Conservation (phyloP, 2,329 filamentous ascomycete species). For the Penicillium sp. region DNA sequence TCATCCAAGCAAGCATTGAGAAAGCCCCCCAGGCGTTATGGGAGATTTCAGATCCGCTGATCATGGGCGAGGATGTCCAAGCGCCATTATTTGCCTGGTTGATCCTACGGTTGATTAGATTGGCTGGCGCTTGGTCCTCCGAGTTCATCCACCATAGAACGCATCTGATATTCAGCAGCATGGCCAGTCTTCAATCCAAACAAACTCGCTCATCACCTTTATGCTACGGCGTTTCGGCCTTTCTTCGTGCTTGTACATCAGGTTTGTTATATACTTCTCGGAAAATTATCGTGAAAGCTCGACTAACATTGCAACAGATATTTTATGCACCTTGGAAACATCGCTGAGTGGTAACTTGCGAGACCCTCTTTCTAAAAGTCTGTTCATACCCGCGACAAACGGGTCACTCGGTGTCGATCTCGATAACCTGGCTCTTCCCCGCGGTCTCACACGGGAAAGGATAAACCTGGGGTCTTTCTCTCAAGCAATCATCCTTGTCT, state of each 20-base stretch:
- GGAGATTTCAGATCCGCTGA: slow-evolving; percentile 64
- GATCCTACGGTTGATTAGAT: slow-evolving; percentile 52
- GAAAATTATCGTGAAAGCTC: background rate
- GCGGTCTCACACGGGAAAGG: slow-evolving; percentile 26
- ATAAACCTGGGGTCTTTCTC: slow-evolving; percentile 30
- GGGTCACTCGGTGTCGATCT: slow-evolving; percentile 31
- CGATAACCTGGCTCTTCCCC: slow-evolving; percentile 33
- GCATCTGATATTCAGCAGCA: slow-evolving; percentile 36
- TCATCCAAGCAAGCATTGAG: slow-evolving; percentile 72
- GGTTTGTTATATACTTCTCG: slow-evolving; percentile 33
- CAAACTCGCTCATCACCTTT: slow-evolving; percentile 30
- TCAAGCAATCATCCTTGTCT: slow-evolving; percentile 25
- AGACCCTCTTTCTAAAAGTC: slow-evolving; percentile 5
- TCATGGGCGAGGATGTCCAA: slow-evolving; percentile 50
- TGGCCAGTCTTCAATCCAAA: slow-evolving; percentile 35
- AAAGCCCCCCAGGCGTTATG: slow-evolving; percentile 69
- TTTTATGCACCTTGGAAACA: slow-evolving; percentile 45
- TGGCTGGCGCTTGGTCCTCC: slow-evolving; percentile 47
- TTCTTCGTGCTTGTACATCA: slow-evolving; percentile 36
- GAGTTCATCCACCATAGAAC: slow-evolving; percentile 42
- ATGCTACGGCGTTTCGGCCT: slow-evolving; percentile 30
- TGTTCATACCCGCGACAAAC: slow-evolving; percentile 28
- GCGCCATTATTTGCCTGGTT: slow-evolving; percentile 58
- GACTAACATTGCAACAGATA: slow-evolving; percentile 38
- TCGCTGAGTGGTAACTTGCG: slow-evolving; percentile 16